These are phyloP conservation scores for Wickerhamomyces mucosus DNA, from an alignment of 805 yeast species.

Conservation along the genomic window DNA sequence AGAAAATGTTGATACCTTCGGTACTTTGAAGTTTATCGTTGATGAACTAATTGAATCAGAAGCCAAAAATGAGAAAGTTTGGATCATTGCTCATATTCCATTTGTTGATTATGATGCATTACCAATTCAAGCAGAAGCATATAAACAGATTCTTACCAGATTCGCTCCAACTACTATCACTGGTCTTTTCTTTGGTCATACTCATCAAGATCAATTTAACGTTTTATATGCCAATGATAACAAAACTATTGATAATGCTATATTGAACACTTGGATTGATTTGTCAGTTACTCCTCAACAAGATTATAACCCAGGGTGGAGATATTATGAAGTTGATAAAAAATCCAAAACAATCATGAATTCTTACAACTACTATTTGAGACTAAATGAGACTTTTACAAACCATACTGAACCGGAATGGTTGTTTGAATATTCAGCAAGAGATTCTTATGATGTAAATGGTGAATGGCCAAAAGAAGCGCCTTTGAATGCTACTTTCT, in stretches of 20 bases:
- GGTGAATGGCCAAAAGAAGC: constrained; percentile 46
- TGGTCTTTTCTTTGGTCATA: constrained; percentile 61
- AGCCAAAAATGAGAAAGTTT: constrained; percentile 48
- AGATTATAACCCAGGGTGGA: constrained; percentile 60
- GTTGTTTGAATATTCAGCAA: constrained; percentile 55
- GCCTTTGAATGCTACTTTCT: constrained; percentile 60
- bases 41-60: constrained; percentile 57
- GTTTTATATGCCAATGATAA: constrained; percentile 42
- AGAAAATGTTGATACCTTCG: constrained; percentile 47
- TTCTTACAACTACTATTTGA: constrained; percentile 48
- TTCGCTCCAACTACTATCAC: constrained; percentile 64
- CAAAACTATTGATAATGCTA: constrained; percentile 33
- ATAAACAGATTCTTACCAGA: constrained; percentile 50
- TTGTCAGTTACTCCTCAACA: constrained; percentile 58
- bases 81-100: constrained; percentile 68
- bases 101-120: constrained; percentile 43
- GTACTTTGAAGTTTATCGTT: constrained; percentile 50
- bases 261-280: constrained; percentile 54
- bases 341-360: constrained; percentile 53
- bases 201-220: constrained; percentile 61
- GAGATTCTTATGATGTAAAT: constrained; percentile 44
- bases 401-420: constrained; percentile 49
- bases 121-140: constrained; percentile 50
- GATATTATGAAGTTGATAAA: constrained; percentile 59
- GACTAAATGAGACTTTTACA: constrained; percentile 45